Evolutionary conservation across 495 filamentous ascomycete genomes (phyloP), one percentile per base, ranked within the genome.

Genomic region (Xylaria flabelliformis): DNA sequence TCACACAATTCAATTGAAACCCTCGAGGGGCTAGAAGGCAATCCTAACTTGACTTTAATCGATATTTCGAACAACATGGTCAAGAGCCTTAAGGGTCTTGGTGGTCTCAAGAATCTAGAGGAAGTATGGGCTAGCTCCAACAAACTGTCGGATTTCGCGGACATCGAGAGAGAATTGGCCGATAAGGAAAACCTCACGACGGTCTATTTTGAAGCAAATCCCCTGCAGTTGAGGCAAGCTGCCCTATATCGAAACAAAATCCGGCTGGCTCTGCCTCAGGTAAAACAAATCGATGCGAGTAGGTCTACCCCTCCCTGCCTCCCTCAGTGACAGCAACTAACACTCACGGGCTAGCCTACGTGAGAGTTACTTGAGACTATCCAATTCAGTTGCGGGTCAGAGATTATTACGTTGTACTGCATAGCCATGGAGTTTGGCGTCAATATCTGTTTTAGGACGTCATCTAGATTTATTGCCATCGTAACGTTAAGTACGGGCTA

Each of bases 151-250:
- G 91, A 90, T 77, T 95, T 98, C 73, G 85, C 87, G 48, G 96
- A 98, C 76, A 88, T 98, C 7, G 95, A 97, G 82, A 84, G 86
- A 69, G 90, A 94, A 81, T 82, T 98, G 64, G 86, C 79, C 70
- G 91, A 93, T 74, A 97, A 95, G 82, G 83, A 93, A 80, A 84
- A 91, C 53, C 82, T 99, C 76, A 86, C 91, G 71, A 98, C 97
- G 3, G 95, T 99, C 34, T 99, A 99, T 80, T 97, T 99, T 77
- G 96, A 99, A 81, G 95, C 94, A 0, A 98, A 97, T 77, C 96
- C 96, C 58, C 78, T 99, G 76, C 95, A 98, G 84, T 85, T 85
- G 74, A 89, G 85, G 70, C 88, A 86, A 34, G 90, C 90, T 50
- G 91, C 90, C 24, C 78, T 97, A 64, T 99, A 99, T 82, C 86